Percentiles rank a stretch among this genome's conserved stretches.
These are phyloP conservation scores for Ilyonectria sp. DNA, from an alignment of 2,329 filamentous ascomycete genomes.

Conservation along the genomic window DNA sequence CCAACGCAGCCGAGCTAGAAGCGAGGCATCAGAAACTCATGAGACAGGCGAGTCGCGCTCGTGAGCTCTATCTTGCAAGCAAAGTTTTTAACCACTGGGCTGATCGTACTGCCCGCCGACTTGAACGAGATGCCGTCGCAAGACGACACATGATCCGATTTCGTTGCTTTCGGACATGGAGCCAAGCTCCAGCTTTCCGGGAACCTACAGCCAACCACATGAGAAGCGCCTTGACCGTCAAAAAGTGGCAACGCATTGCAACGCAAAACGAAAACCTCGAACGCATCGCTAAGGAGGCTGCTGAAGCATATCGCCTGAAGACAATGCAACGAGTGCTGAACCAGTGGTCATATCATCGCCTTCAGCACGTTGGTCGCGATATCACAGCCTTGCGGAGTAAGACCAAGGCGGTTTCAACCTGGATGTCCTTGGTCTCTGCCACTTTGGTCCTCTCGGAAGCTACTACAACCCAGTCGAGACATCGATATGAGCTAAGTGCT, in stretches of 20 bases:
- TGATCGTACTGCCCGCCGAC: constrained; percentile 73
- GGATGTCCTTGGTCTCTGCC: constrained; percentile 39
- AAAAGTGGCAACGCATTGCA: constrained; percentile 53
- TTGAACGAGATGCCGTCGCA: constrained; percentile 77
- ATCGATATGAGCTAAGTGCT: constrained; percentile 31
- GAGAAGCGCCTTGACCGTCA: constrained; percentile 48
- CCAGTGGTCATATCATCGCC: constrained; percentile 49
- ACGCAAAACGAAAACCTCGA: constrained; percentile 49
- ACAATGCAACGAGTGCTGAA: constrained; percentile 41
- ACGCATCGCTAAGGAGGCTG: constrained; percentile 43
- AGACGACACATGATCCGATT: constrained; percentile 79
- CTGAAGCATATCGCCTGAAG: constrained; percentile 39
- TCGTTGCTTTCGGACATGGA: constrained; percentile 58
- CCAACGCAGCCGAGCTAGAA: constrained; percentile 25
- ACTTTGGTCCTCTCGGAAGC: constrained; percentile 34
- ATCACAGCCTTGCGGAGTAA: constrained; percentile 37
- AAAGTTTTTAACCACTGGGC: constrained; percentile 71
- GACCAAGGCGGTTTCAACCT: constrained; percentile 39
- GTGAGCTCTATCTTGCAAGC: constrained; percentile 72
- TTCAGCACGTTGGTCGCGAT: constrained; percentile 40
- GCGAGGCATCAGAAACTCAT: constrained; percentile 44
- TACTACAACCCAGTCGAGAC: constrained; percentile 35
- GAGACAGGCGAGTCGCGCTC: constrained; percentile 72
- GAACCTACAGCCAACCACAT: constrained; percentile 51
- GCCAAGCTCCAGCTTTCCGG: constrained; percentile 50